Conservation (phyloP, 345 rosid genomes). For the Gossypium bickii region DNA sequence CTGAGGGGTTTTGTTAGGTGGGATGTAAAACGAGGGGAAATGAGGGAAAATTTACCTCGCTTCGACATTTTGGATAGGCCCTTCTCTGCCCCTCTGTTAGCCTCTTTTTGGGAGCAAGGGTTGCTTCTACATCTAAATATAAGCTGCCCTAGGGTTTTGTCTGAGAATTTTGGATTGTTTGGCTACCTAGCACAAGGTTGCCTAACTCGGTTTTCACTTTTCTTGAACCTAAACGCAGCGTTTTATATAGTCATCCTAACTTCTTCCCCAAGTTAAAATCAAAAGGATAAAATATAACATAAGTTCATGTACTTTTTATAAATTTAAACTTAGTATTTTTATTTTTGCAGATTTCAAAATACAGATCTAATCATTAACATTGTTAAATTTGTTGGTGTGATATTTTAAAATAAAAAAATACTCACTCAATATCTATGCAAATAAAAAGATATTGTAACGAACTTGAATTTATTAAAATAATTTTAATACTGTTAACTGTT, state of each 20-base stretch:
- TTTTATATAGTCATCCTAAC: not conserved
- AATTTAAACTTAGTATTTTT: too few relatives aligned
- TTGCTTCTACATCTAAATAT: not conserved
- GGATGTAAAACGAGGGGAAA: not conserved
- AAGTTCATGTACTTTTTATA: too few relatives aligned
- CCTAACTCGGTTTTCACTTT: not conserved
- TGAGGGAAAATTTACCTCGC: slow-evolving; percentile 24
- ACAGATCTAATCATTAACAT: too few relatives aligned
- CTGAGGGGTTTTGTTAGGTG: not conserved
- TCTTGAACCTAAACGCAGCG: slow-evolving; percentile 7
- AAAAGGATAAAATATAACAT: too few relatives aligned
- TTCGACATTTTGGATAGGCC: slow-evolving; percentile 39
- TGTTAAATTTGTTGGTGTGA: too few relatives aligned
- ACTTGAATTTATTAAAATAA: too few relatives aligned
- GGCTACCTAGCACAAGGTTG: not conserved
- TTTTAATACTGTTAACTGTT: too few relatives aligned
- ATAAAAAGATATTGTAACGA: too few relatives aligned
- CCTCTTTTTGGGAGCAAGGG: not conserved
- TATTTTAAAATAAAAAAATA: too few relatives aligned
- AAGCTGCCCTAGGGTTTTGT: slow-evolving; percentile 21
- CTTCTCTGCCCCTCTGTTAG: not conserved
- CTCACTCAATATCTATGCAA: too few relatives aligned
- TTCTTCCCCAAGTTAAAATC: too few relatives aligned
- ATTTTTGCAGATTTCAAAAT: too few relatives aligned
- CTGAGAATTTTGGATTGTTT: not conserved